These are phyloP conservation scores for Trypethelium eluteriae DNA, from an alignment of 495 filamentous ascomycete species.

Conservation along the genomic window DNA sequence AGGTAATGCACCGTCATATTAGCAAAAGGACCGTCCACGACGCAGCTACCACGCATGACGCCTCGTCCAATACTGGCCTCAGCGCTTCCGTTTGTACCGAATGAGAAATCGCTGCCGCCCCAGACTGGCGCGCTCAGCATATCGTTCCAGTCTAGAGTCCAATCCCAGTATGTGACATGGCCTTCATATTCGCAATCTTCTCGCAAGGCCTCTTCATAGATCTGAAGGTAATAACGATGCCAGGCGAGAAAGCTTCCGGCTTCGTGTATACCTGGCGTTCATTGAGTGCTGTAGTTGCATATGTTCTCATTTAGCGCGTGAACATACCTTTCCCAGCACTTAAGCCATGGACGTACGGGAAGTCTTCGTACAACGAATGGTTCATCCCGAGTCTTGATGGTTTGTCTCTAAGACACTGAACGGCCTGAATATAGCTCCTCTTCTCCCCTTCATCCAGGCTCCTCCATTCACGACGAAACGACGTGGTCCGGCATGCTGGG, in stretches of 20 bases:
- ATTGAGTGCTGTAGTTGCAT: background rate
- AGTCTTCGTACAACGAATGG: slow-evolving; percentile 20
- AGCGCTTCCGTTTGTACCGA: slow-evolving; percentile 13
- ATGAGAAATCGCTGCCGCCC: slow-evolving; percentile 9
- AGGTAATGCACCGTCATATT: slow-evolving; percentile 18
- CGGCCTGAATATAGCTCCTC: slow-evolving; percentile 17
- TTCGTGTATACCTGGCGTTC: background rate
- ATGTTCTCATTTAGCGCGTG: too few species aligned
- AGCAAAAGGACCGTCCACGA: slow-evolving; percentile 26
- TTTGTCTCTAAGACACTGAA: slow-evolving; percentile 17
- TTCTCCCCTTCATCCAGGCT: slow-evolving; percentile 9
- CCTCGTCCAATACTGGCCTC: slow-evolving; percentile 12
- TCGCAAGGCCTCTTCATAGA: slow-evolving; percentile 20
- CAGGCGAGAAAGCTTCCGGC: slow-evolving; percentile 17
- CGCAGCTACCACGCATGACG: slow-evolving; percentile 18
- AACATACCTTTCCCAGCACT: background rate
- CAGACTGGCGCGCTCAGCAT: slow-evolving; percentile 14
- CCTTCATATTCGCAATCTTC: slow-evolving; percentile 15
- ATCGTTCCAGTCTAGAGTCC: slow-evolving; percentile 17
- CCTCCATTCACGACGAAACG: slow-evolving; percentile 21
- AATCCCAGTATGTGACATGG: slow-evolving; percentile 17
- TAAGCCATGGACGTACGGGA: slow-evolving; percentile 16
- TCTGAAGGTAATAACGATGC: slow-evolving; percentile 22
- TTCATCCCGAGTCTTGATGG: slow-evolving; percentile 16
- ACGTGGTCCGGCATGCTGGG: background rate